phyloP scores from a whole-genome alignment of 116 monocot species.

The Zostera marina region DNA sequence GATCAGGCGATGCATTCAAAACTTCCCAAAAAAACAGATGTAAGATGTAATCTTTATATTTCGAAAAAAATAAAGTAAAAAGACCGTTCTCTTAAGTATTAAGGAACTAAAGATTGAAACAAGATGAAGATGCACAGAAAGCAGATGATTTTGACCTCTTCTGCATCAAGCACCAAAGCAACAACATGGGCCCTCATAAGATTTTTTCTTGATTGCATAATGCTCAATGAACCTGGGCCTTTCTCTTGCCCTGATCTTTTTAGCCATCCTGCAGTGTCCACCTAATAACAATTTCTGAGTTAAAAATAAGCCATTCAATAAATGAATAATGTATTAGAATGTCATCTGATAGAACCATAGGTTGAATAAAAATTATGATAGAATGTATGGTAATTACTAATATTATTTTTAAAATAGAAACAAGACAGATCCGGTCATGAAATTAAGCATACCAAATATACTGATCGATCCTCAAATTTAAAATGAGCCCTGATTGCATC shows the following conservation, averaged over 20 bases:
- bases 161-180: constrained; percentile 94
- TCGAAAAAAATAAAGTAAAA: no score
- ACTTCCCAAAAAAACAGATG: no score
- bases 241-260: constrained; percentile 82
- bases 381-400: no score
- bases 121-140: constrained; percentile 1
- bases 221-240: constrained; percentile 79
- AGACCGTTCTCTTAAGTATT: neutral
- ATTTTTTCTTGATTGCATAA: constrained; percentile 86
- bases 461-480: constrained; percentile 64
- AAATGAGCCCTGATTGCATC: constrained; percentile 92
- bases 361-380: no score
- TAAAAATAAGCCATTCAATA: neutral
- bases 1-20: no score
- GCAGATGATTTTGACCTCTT: constrained; percentile 42
- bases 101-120: neutral
- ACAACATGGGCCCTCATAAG: constrained; percentile 96
- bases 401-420: no score
- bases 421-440: no score
- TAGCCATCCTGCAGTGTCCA: constrained; percentile 99
- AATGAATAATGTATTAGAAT: no score
- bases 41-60: no score
- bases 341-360: no score
- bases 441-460: constrained; percentile 60
- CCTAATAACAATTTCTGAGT: constrained; percentile 25